Conservation (phyloP, 2,329 filamentous ascomycete genomes). For the Epichloe glyceriae region DNA sequence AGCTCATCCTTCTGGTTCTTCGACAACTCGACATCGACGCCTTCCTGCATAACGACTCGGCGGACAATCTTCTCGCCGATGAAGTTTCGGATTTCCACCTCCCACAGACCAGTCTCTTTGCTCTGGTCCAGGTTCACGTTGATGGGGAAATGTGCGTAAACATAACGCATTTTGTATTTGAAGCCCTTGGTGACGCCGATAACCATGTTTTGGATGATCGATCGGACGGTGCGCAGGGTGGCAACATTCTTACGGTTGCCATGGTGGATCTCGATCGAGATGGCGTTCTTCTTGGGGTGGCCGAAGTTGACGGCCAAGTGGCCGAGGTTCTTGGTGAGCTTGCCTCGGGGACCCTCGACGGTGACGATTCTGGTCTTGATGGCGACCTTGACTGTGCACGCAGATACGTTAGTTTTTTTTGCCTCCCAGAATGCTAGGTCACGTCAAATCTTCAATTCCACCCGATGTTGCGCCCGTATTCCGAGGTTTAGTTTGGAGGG, state of each 20-base stretch:
- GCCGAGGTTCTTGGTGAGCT: slow-evolving; percentile 92
- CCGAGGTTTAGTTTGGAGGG: not conserved
- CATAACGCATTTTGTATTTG: slow-evolving; percentile 99
- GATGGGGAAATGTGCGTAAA: slow-evolving; percentile 99
- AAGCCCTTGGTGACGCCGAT: slow-evolving; percentile 97
- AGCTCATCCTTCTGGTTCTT: slow-evolving; percentile 97
- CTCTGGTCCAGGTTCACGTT: slow-evolving; percentile 99
- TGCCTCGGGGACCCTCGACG: slow-evolving; percentile 95
- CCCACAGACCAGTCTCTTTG: slow-evolving; percentile 70
- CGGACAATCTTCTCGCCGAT: slow-evolving; percentile 99
- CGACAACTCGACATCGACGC: slow-evolving; percentile 83
- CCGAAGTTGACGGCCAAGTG: slow-evolving; percentile 96
- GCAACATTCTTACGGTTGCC: slow-evolving; percentile 96
- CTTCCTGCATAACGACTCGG: slow-evolving; percentile 74
- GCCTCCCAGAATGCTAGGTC: not conserved
- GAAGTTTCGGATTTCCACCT: slow-evolving; percentile 99
- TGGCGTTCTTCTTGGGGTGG: slow-evolving; percentile 68
- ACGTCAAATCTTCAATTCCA: not conserved
- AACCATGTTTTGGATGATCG: slow-evolving; percentile 97
- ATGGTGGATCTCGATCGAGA: slow-evolving; percentile 98
- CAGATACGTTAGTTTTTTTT: slow-evolving; percentile 15
- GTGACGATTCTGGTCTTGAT: slow-evolving; percentile 96
- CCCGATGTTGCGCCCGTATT: not conserved
- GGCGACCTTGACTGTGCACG: slow-evolving; percentile 72
- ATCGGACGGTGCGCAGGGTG: slow-evolving; percentile 93